phyloP scores from a whole-genome alignment of 129 eudicot species.

The Pseudognaphalium luteoalbum region DNA sequence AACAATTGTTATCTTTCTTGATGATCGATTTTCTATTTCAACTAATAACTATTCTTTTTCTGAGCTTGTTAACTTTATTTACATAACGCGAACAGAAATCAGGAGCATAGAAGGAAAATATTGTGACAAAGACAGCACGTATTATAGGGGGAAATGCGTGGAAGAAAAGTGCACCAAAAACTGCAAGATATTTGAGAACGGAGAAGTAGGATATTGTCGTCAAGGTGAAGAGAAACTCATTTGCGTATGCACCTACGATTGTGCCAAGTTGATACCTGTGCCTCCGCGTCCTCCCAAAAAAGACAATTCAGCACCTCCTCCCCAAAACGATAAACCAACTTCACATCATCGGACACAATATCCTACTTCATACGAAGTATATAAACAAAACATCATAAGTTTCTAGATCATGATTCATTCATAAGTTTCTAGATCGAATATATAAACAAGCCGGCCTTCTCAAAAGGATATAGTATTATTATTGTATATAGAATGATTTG shows the following conservation, averaged over 20 bases:
- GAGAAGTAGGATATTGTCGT: slow-evolving; percentile 20
- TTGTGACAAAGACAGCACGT: slow-evolving; percentile 17
- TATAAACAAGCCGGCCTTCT: too few species aligned
- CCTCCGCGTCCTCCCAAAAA: slow-evolving; percentile 13
- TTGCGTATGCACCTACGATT: slow-evolving; percentile 27
- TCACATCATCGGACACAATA: neutral
- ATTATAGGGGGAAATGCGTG: slow-evolving; percentile 23
- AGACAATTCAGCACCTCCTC: neutral
- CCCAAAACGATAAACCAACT: neutral
- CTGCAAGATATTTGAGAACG: slow-evolving; percentile 18
- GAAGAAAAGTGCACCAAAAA: neutral
- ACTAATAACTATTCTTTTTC: neutral
- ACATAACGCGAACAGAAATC: neutral
- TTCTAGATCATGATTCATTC: too few species aligned
- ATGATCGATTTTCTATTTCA: neutral
- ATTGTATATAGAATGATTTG: too few species aligned
- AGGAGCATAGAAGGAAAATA: neutral
- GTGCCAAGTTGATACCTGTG: slow-evolving; percentile 14
- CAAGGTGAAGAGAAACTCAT: slow-evolving; percentile 16
- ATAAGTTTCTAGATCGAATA: too few species aligned
- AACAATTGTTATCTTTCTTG: neutral
- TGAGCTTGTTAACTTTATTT: neutral
- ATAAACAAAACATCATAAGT: too few species aligned
- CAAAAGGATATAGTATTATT: too few species aligned
- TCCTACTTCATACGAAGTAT: too few species aligned